phyloP scores from a whole-genome alignment of 768 basidiomycete species.

The Paxillus rubicundulus region DNA sequence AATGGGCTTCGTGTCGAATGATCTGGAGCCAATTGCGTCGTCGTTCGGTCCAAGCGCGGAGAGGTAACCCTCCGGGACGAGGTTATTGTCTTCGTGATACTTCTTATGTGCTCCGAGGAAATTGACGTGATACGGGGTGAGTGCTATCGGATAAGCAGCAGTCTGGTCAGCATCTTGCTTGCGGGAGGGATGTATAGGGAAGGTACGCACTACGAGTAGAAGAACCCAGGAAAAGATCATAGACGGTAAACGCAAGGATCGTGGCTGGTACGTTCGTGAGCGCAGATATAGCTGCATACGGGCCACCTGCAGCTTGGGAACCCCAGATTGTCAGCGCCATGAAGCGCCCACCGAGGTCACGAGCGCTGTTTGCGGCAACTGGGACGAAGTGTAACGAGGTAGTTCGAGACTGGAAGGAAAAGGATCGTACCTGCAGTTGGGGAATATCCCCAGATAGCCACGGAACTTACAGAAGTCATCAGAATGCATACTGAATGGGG shows the following conservation, averaged over 20 bases:
- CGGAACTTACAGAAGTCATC: conserved; percentile 37
- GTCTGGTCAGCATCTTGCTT: conserved; percentile 10
- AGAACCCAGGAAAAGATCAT: conserved; percentile 58
- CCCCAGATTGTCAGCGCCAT: conserved; percentile 64
- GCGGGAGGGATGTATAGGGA: background rate
- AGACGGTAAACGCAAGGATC: conserved; percentile 49
- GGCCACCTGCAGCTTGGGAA: conserved; percentile 44
- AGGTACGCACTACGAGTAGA: conserved; percentile 51
- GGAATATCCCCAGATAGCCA: conserved; percentile 60
- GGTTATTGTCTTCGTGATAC: conserved; percentile 25
- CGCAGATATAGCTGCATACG: conserved; percentile 61
- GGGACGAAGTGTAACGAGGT: background rate
- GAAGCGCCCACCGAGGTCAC: conserved; percentile 66
- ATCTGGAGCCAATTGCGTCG: conserved; percentile 6
- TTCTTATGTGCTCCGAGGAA: conserved; percentile 21
- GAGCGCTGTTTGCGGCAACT: conserved; percentile 66
- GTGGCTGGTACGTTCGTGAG: conserved; percentile 68
- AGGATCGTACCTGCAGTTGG: conserved; percentile 41
- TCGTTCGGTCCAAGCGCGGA: conserved; percentile 9
- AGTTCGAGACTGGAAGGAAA: background rate
- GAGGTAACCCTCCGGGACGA: conserved; percentile 22
- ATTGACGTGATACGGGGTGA: conserved; percentile 22
- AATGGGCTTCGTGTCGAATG: conserved; percentile 11
- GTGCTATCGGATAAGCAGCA: conserved; percentile 9
- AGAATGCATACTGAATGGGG: background rate